phyloP scores from a whole-genome alignment of 768 basidiomycete genomes.

The Chalciporus piperatus region DNA sequence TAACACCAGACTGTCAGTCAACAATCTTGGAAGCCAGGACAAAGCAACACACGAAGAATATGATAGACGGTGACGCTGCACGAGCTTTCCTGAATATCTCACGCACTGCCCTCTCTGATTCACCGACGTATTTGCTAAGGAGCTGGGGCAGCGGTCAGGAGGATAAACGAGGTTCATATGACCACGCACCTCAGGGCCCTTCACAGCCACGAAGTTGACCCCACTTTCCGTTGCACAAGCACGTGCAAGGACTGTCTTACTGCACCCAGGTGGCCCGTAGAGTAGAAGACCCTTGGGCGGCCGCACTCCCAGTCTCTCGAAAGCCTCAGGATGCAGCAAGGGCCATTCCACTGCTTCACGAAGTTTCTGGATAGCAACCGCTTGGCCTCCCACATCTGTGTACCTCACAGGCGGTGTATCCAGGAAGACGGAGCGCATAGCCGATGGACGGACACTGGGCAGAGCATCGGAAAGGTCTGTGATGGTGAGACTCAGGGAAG shows the following conservation, averaged over 20 bases:
- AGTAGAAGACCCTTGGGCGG: constrained; percentile 89
- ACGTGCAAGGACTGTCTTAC: constrained; percentile 90
- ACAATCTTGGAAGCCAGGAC: background rate
- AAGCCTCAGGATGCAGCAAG: constrained; percentile 79
- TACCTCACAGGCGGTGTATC: constrained; percentile 82
- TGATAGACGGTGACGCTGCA: constrained; percentile 89
- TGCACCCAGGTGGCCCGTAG: constrained; percentile 97
- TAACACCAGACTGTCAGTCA: constrained; percentile 31
- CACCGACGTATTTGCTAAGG: constrained; percentile 94
- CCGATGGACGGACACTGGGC: constrained; percentile 82
- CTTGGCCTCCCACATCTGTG: constrained; percentile 88
- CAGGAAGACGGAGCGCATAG: constrained; percentile 90
- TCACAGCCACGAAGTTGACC: constrained; percentile 94
- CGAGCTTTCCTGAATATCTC: constrained; percentile 96
- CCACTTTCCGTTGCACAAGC: constrained; percentile 93
- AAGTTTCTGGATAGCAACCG: constrained; percentile 75
- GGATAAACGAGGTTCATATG: background rate
- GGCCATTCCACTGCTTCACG: constrained; percentile 97
- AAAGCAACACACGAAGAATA: constrained; percentile 78
- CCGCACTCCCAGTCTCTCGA: constrained; percentile 80
- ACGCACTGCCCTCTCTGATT: constrained; percentile 92
- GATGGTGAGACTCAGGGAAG: constrained; percentile 44
- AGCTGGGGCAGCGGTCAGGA: constrained; percentile 50
- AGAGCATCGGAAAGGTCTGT: constrained; percentile 70
- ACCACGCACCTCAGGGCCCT: constrained; percentile 85